Base-by-base conservation (phyloP, 2,329 filamentous ascomycete species). In the Phoma sp. region DNA sequence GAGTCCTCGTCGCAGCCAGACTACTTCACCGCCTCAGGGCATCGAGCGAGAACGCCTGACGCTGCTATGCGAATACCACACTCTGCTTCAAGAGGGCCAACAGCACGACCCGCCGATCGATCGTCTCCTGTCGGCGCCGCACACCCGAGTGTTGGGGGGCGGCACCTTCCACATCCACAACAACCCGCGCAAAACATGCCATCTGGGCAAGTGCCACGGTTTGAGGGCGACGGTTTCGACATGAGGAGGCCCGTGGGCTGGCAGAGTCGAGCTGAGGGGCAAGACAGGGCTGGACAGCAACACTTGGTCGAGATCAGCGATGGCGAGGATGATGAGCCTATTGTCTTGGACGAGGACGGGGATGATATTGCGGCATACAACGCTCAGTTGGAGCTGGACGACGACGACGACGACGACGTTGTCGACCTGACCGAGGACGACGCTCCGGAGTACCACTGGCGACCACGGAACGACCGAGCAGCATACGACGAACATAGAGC, bases 171-270 rank as follows among this genome's bases (percentile, higher is more conserved):
- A 10, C 58, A 44, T 3, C 15, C 55, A 8, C 51, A 43, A 22
- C 58, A n/a, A n/a, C 21, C 25, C 13, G 5, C 43, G 3, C 46
- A 36, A 21, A 24, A 70, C 58, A 75, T 74, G 62, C 69, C 74
- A 6, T 32, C 41, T 13, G 37, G 22, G 13, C 41, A 39, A 29
- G 10, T 31, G 13, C 39, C 24, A 25, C 74, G 78, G 58, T 82
- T 72, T 60, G 68, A 76, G 13, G 80, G 83, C n/a, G 82, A 85
- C 73, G 83, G 84, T 4, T 74, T 79, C 39, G 84, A 86, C 59
- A 82, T 77, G 58, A 76, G 84, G 55, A 76, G 82, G 56, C 84
- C 84, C 1, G 71, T 77, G 15, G 76, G 78, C 15, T 72, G 77
- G 73, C 54, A 43, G n/a, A n/a, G 12, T 6, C 45, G 37, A 46